A percentile compares a stretch with the other conserved stretches of the same genome.
Conservation (phyloP, 805 yeast species). For the Ogataea methanolica region DNA sequence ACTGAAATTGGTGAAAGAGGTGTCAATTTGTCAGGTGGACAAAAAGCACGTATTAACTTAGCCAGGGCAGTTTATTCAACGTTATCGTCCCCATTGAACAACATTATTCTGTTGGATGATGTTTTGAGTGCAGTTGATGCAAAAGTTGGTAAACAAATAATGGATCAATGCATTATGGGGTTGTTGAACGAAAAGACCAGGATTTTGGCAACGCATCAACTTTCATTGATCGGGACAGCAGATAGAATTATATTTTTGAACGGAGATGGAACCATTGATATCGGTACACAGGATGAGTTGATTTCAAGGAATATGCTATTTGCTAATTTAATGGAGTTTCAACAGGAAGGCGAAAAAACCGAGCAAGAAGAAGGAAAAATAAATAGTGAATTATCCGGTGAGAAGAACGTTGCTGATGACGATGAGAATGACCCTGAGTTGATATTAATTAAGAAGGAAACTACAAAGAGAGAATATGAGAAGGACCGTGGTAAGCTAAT, state of each 20-base stretch:
- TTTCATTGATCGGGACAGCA: slow-evolving; percentile 64
- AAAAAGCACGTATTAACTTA: slow-evolving; percentile 69
- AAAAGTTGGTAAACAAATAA: slow-evolving; percentile 56
- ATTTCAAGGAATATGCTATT: slow-evolving; percentile 33
- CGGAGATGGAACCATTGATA: slow-evolving; percentile 55
- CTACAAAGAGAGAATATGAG: slow-evolving; percentile 13
- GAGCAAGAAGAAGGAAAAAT: slow-evolving; percentile 24
- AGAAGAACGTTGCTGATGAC: slow-evolving; percentile 7
- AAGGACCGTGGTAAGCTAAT: slow-evolving; percentile 34
- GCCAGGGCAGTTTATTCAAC: slow-evolving; percentile 65
- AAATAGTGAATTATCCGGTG: neutral
- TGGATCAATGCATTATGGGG: slow-evolving; percentile 59
- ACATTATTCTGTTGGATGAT: slow-evolving; percentile 59
- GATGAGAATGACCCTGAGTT: slow-evolving; percentile 7
- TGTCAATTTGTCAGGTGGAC: slow-evolving; percentile 82
- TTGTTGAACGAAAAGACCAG: slow-evolving; percentile 56
- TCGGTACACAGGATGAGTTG: slow-evolving; percentile 60
- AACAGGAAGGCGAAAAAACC: slow-evolving; percentile 28
- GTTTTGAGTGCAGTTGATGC: slow-evolving; percentile 70
- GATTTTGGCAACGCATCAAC: slow-evolving; percentile 79
- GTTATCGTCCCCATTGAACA: slow-evolving; percentile 31
- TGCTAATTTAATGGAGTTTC: slow-evolving; percentile 35
- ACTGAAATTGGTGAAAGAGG: slow-evolving; percentile 88
- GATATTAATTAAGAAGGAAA: slow-evolving; percentile 10
- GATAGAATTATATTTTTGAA: slow-evolving; percentile 65